phyloP scores from a whole-genome alignment of 768 basidiomycete species.

The Tubosaeta brunneosetosa region DNA sequence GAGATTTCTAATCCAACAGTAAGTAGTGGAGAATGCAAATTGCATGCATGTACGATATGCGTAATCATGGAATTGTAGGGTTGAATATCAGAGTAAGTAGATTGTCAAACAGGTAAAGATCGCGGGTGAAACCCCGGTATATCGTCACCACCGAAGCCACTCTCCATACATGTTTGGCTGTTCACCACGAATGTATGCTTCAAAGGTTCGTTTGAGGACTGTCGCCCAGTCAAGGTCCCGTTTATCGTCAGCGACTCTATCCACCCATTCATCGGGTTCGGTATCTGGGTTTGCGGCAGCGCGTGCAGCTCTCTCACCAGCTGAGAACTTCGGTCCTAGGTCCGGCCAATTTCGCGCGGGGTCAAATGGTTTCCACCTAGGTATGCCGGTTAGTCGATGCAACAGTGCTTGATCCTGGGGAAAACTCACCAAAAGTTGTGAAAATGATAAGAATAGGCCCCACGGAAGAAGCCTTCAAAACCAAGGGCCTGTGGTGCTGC shows the following conservation, averaged over 20 bases:
- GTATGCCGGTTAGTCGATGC: not conserved
- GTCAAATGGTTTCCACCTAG: slow-evolving; percentile 96
- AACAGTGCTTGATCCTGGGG: not conserved
- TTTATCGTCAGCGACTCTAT: slow-evolving; percentile 55
- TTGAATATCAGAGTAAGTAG: slow-evolving; percentile 27
- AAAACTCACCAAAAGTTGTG: slow-evolving; percentile 81
- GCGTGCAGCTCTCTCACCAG: slow-evolving; percentile 69
- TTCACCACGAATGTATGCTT: slow-evolving; percentile 88
- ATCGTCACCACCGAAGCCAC: slow-evolving; percentile 49
- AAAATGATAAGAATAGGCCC: slow-evolving; percentile 94
- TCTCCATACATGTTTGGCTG: slow-evolving; percentile 96
- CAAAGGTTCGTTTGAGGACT: slow-evolving; percentile 93
- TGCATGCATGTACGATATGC: slow-evolving; percentile 26
- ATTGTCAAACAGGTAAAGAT: slow-evolving; percentile 21
- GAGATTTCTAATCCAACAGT: slow-evolving; percentile 31
- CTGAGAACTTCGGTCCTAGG: slow-evolving; percentile 72
- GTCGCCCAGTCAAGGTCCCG: slow-evolving; percentile 89
- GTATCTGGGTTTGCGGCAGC: slow-evolving; percentile 33
- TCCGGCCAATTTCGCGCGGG: slow-evolving; percentile 93
- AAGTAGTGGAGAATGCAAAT: slow-evolving; percentile 24
- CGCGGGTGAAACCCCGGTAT: slow-evolving; percentile 1
- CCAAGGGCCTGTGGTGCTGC: slow-evolving; percentile 86
- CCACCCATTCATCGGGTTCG: slow-evolving; percentile 36
- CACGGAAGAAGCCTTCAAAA: slow-evolving; percentile 93
- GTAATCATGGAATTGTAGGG: slow-evolving; percentile 20